These are phyloP conservation scores for Arabidopsis hybrid DNA, from an alignment of 441 rosid genomes.

Conservation along the genomic window DNA sequence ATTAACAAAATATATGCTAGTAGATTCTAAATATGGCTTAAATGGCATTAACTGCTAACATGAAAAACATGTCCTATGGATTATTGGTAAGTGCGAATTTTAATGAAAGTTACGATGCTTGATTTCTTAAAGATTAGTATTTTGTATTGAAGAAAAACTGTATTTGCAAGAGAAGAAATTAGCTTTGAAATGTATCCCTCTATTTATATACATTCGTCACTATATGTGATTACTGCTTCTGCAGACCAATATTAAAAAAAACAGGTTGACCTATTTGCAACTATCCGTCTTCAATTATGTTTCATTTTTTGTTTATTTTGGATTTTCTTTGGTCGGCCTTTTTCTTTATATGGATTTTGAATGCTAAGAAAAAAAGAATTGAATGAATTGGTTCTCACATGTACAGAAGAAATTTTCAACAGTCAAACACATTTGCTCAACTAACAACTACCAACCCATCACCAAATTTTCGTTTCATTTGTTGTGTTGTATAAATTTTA, in stretches of 20 bases:
- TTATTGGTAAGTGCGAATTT: neutral
- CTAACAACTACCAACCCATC: slow-evolving; percentile 39
- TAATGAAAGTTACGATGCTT: neutral
- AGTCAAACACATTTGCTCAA: slow-evolving; percentile 34
- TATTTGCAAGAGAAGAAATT: neutral
- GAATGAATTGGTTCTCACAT: slow-evolving; percentile 9
- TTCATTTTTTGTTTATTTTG: neutral
- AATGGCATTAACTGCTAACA: neutral
- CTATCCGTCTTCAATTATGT: neutral
- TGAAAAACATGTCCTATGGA: neutral
- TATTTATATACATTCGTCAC: neutral
- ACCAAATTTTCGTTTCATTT: slow-evolving; percentile 29
- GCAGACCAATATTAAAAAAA: neutral
- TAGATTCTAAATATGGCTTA: too few relatives aligned
- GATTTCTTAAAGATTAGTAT: neutral
- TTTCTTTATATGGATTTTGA: slow-evolving; percentile 1
- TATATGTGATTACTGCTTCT: neutral
- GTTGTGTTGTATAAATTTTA: neutral
- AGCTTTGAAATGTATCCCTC: neutral
- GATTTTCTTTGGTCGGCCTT: neutral
- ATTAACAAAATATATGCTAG: too few relatives aligned
- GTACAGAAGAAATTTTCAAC: neutral
- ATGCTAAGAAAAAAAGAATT: neutral
- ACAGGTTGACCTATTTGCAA: slow-evolving; percentile 8
- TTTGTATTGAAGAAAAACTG: too few relatives aligned